phyloP scores from a whole-genome alignment of 225 moss, liverwort and hornwort genomes.

The Sphagnum tenellum region DNA sequence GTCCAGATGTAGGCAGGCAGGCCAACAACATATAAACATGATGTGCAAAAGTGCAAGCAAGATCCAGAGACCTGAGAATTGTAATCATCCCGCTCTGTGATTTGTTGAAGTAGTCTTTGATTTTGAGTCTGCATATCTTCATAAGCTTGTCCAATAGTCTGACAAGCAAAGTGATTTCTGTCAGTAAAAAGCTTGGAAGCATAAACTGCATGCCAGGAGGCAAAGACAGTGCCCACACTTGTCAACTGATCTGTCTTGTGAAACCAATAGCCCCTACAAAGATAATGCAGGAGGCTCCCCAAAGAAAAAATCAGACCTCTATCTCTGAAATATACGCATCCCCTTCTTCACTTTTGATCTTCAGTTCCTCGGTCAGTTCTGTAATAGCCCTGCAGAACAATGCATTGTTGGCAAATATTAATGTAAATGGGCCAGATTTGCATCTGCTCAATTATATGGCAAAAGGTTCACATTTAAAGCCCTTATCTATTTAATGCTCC shows the following conservation, averaged over 20 bases:
- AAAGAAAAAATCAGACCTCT: slow-evolving; percentile 37
- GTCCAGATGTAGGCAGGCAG: too few species aligned
- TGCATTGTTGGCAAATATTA: too few species aligned
- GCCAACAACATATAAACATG: too few species aligned
- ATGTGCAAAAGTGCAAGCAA: slow-evolving; percentile 1
- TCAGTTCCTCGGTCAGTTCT: slow-evolving; percentile 41
- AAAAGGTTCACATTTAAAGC: too few species aligned
- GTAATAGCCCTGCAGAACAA: slow-evolving; percentile 10
- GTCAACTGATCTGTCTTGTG: too few species aligned
- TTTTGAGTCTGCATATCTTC: slow-evolving; percentile 99
- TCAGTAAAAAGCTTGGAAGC: too few species aligned
- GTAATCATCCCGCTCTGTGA: slow-evolving; percentile 91
- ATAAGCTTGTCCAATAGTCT: slow-evolving; percentile 98
- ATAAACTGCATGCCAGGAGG: too few species aligned
- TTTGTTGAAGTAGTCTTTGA: slow-evolving; percentile 81
- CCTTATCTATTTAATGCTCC: too few species aligned
- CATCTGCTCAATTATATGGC: too few species aligned
- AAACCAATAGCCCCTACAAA: too few species aligned
- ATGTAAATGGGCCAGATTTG: too few species aligned
- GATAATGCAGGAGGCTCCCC: not conserved
- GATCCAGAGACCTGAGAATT: slow-evolving; percentile 66
- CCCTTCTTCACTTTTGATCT: slow-evolving; percentile 82
- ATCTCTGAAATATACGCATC: slow-evolving; percentile 90
- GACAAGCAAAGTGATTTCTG: not conserved
- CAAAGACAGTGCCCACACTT: too few species aligned